Conservation (phyloP, 371 early-diverging fungal genomes). For the Gilbertella persicaria region DNA sequence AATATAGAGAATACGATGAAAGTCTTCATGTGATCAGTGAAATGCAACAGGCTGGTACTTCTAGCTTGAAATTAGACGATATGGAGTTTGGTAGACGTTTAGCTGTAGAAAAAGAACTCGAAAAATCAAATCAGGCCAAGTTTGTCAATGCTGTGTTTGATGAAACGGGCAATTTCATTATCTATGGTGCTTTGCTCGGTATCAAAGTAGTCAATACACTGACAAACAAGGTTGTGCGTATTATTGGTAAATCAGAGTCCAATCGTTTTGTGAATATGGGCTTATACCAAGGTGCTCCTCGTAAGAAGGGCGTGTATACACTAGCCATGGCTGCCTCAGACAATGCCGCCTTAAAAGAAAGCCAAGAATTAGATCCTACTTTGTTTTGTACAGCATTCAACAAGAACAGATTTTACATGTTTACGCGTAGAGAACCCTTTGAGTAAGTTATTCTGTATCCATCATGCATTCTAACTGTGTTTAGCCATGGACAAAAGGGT, state of each 20-base stretch:
- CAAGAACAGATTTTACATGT: conserved; percentile 91
- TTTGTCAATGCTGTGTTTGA: conserved; percentile 91
- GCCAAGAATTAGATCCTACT: conserved; percentile 79
- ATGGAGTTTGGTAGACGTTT: conserved; percentile 97
- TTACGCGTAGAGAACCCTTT: conserved; percentile 87
- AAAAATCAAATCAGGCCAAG: conserved; percentile 67
- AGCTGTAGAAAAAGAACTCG: conserved; percentile 88
- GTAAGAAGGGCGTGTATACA: conserved; percentile 73
- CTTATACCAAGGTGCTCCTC: conserved; percentile 88
- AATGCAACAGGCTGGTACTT: conserved; percentile 88
- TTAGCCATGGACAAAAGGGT: conserved; percentile 53
- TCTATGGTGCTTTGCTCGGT: conserved; percentile 92
- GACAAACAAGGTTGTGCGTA: conserved; percentile 79
- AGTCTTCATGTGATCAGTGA: conserved; percentile 77
- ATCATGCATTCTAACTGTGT: not conserved
- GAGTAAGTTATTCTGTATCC: conserved; percentile 38
- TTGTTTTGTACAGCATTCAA: conserved; percentile 90
- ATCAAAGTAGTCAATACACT: conserved; percentile 89
- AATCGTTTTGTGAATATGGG: conserved; percentile 89
- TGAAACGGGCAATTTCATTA: conserved; percentile 84
- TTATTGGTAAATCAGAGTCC: conserved; percentile 90
- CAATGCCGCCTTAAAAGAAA: conserved; percentile 77
- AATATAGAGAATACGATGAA: conserved; percentile 91
- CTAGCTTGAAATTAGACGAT: conserved; percentile 81
- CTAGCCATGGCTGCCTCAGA: conserved; percentile 90